Conservation (phyloP, 371 early-diverging fungal genomes). For the Saksenaea oblongispora region DNA sequence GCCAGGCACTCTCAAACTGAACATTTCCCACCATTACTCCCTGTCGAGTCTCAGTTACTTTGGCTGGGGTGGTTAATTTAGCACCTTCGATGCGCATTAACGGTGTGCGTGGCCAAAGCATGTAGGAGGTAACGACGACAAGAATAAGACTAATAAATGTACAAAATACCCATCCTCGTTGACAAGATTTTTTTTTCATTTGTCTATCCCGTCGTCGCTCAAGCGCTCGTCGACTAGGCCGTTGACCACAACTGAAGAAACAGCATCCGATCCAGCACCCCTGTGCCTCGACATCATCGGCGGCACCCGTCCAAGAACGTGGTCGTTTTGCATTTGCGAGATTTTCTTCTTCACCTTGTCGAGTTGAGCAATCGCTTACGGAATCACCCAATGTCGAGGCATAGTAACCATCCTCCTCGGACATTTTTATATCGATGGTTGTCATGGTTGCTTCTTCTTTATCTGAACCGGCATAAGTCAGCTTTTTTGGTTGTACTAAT, state of each 20-base stretch:
- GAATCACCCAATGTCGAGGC: conserved; percentile 6
- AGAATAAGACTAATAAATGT: conserved; percentile 32
- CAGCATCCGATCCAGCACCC: conserved; percentile 49
- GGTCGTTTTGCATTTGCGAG: conserved; percentile 8
- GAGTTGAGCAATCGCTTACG: conserved; percentile 11
- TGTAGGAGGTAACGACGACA: conserved; percentile 20
- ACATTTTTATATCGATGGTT: conserved; percentile 2
- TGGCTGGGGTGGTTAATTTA: conserved; percentile 29
- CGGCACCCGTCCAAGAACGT: not conserved
- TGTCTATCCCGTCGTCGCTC: conserved; percentile 1
- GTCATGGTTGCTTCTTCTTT: conserved; percentile 23
- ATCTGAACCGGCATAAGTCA: conserved; percentile 3
- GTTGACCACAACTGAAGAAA: conserved; percentile 33
- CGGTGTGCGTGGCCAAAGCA: conserved; percentile 47
- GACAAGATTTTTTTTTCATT: conserved; percentile 4
- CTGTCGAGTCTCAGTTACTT: conserved; percentile 38
- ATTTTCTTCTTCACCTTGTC: conserved; percentile 11
- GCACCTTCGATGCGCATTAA: conserved; percentile 53
- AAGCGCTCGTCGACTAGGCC: conserved; percentile 9
- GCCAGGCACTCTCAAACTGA: conserved; percentile 47
- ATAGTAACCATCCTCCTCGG: conserved; percentile 3
- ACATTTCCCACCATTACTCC: conserved; percentile 44
- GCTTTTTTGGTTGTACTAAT: conserved; percentile 22
- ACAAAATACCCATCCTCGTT: conserved; percentile 38
- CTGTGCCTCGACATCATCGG: conserved; percentile 1